A percentile compares a stretch with the other conserved stretches of the same genome.
These are phyloP conservation scores for Isabelozyma pseudorhagii DNA, from an alignment of 805 yeast species.

Conservation along the genomic window DNA sequence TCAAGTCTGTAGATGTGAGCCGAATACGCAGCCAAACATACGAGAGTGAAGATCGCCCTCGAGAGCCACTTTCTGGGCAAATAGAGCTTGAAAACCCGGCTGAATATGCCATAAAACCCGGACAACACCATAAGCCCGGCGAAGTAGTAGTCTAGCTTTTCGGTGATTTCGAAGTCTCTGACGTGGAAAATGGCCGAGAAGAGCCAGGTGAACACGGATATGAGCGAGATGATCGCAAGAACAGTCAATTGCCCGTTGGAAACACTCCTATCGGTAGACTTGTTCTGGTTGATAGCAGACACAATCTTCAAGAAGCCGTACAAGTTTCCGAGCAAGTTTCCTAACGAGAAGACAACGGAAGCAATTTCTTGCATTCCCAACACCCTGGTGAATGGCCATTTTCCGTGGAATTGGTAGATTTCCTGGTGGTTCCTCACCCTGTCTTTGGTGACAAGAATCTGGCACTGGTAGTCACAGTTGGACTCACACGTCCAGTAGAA, in stretches of 20 bases:
- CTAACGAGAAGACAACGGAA: conserved; percentile 73
- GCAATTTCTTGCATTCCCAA: conserved; percentile 84
- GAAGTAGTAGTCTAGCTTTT: conserved; percentile 83
- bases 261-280: background rate
- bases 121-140: conserved; percentile 86
- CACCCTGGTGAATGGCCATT: conserved; percentile 88
- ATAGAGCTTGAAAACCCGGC: conserved; percentile 62
- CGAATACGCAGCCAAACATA: conserved; percentile 50
- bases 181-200: conserved; percentile 83
- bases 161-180: conserved; percentile 79
- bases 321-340: conserved; percentile 47
- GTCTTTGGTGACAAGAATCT: conserved; percentile 62
- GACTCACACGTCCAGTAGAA: conserved; percentile 72
- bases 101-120: conserved; percentile 69
- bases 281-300: conserved; percentile 5
- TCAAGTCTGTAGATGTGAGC: conserved; percentile 65
- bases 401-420: conserved; percentile 87
- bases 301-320: conserved; percentile 37
- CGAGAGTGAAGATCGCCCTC: conserved; percentile 34
- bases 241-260: background rate
- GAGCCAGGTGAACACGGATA: conserved; percentile 85
- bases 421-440: conserved; percentile 49
- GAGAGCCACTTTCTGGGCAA: conserved; percentile 14
- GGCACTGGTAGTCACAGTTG: conserved; percentile 94
- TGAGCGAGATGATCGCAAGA: conserved; percentile 47